Evolutionary conservation across 1,284 basidiomycete species (phyloP), one percentile per base, ranked within the genome.

Genomic region (Ustilago curta): DNA sequence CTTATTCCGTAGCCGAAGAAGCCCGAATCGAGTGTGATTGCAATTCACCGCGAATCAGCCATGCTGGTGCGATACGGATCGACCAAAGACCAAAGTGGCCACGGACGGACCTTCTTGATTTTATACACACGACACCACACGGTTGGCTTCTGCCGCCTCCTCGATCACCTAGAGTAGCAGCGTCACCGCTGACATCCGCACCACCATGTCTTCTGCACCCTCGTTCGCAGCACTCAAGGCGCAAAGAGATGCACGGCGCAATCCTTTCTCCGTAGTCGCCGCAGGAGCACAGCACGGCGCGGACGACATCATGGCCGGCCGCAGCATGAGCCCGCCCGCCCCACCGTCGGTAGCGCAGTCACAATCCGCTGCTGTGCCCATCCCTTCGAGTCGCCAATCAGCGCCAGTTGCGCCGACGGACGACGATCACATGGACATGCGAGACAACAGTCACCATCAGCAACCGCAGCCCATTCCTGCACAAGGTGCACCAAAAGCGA

Each of bases 181-280:
- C 35, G 40, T 7, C 31, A 32, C 7, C 32, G 11, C 50, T n/a
- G 11, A 11, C 27, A 48, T 12, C 25, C 27, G 7, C 27, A 37
- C 21, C 50, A 37, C 8, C 43, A 63, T 63, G 61, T 49, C 60
- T 31, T 51, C 53, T 12, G 69, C 62, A 45, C 57, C 65, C 16
- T 68, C 70, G 8, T 73, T 73, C 31, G 65, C 70, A 8, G 64
- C 70, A 37, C 70, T 73, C 58, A 73, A 69, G 52, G 61, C 65
- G 45, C 65, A 73, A 31, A 60, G 70, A 35, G 61, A 73, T 29
- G 65, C 70, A 14, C 35, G 65, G n/a, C 61, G 65, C 37, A 60
- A 59, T 37, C 70, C 70, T 19, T 45, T 65, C 32, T 51, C 43
- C 9, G 19, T 48, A 14, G 45, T 50, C 18, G 27, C 56, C 54